Evolutionary conservation across 306 rosid genomes (phyloP), one percentile per base, ranked within the genome.

Genomic region (barrel medic (Medicago truncatula)): DNA sequence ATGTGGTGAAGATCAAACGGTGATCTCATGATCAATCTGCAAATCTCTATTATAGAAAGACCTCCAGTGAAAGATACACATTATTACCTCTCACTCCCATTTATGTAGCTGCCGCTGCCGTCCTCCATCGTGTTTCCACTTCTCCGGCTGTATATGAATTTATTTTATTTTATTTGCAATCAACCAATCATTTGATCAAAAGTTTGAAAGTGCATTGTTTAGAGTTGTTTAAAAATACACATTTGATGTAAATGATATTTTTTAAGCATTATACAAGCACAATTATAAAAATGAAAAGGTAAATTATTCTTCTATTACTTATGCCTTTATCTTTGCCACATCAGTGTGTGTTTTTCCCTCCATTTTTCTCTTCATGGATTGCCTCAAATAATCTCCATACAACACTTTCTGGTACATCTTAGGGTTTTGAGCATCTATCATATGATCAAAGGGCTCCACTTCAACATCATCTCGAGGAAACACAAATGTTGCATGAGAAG

Each of bases 321-420:
- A 25, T 20, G 44, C 66, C 18, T 49, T 15, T 50, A 82, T 11
- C 54, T 21, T 83, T 49, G 79, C 84, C 20, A 69, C 40, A 20
- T 78, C 59, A 7, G 17, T 31, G 66, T 76, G 91, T 15, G 80
- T 53, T 76, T 85, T 88, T 53, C 85, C 88, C 11, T 85, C 80
- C 79, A 80, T 9, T 82, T 82, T 79, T 66, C 62, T 80, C 28
- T 56, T 73, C 67, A 81, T 2, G 25, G 85, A 74, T 25, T 79
- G 71, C 76, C 83, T 82, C 72, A 78, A 38, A 86, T 82, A 76
- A 18, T 84, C 87, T 76, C 87, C 90, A 80, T 52, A 78, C 2
- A 7, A 70, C 14, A 86, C 82, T 76, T 78, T 84, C 71, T 80
- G 73, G 84, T 80, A 84, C 79, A 75, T 11, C 21, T 79, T 82